These are phyloP conservation scores for Globisporangium sylvaticum DNA, from an alignment of 352 stramenopile species.

Conservation along the genomic window DNA sequence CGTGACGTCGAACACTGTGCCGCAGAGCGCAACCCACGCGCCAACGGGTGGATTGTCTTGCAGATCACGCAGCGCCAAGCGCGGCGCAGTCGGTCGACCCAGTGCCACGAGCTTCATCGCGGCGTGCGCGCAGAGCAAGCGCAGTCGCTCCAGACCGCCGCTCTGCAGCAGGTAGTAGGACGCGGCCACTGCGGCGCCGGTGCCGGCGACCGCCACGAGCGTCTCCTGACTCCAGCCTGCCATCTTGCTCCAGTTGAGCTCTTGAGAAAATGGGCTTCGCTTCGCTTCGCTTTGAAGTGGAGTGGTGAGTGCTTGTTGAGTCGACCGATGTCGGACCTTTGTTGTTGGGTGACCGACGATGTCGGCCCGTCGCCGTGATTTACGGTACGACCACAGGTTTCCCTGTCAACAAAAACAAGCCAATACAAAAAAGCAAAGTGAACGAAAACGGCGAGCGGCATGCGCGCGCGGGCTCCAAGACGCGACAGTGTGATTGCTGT, in stretches of 20 bases:
- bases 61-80: constrained; percentile 24
- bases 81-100: constrained; percentile 5
- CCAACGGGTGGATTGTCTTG: constrained; percentile 10
- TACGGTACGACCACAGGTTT: too few relatives aligned
- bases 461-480: too few relatives aligned
- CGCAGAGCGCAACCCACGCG: constrained; percentile 51
- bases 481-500: too few relatives aligned
- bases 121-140: neutral
- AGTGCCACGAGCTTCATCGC: constrained; percentile 1
- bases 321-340: neutral
- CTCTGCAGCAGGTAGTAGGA: constrained; percentile 7
- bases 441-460: too few relatives aligned
- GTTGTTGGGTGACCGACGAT: too few relatives aligned
- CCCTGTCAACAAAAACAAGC: too few relatives aligned
- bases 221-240: constrained; percentile 9
- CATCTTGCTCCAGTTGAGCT: neutral
- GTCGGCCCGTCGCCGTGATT: too few relatives aligned
- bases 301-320: neutral
- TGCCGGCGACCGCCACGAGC: neutral
- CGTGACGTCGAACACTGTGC: constrained; percentile 46
- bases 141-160: neutral
- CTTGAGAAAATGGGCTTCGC: neutral
- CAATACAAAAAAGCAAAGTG: too few relatives aligned
- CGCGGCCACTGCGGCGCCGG: neutral
- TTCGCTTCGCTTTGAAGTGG: neutral